These are phyloP conservation scores for Globisporangium nodosum DNA, from an alignment of 352 stramenopile genomes.

Conservation along the genomic window DNA sequence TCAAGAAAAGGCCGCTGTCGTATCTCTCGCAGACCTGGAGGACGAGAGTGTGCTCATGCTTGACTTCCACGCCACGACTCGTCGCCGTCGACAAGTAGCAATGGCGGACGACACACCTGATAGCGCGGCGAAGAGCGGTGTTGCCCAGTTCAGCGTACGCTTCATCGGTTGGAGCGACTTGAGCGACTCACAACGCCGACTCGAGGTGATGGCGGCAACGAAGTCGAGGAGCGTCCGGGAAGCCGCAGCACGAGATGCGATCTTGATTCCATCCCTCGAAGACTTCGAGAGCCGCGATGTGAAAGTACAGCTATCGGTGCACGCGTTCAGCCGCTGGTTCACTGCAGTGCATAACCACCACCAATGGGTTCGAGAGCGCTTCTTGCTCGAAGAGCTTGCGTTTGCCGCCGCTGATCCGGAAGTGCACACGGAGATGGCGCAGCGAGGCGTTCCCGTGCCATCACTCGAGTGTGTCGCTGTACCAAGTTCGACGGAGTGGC, in stretches of 20 bases:
- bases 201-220: slow-evolving; percentile 52
- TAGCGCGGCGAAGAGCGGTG: not conserved
- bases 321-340: slow-evolving; percentile 59
- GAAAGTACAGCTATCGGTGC: slow-evolving; percentile 35
- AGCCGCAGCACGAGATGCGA: slow-evolving; percentile 25
- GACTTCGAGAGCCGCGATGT: slow-evolving; percentile 46
- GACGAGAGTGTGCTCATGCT: slow-evolving; percentile 41
- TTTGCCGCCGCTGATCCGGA: slow-evolving; percentile 42
- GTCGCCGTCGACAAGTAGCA: not conserved
- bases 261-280: slow-evolving; percentile 30
- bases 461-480: slow-evolving; percentile 17
- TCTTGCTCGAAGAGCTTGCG: slow-evolving; percentile 48
- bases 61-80: slow-evolving; percentile 23
- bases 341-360: slow-evolving; percentile 28
- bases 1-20: slow-evolving; percentile 39
- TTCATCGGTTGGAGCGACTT: slow-evolving; percentile 41
- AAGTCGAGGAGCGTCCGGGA: slow-evolving; percentile 44
- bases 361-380: slow-evolving; percentile 43
- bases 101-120: not conserved
- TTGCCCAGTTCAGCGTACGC: slow-evolving; percentile 7
- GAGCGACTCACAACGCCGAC: slow-evolving; percentile 26
- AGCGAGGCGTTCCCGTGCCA: slow-evolving; percentile 24
- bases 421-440: slow-evolving; percentile 31
- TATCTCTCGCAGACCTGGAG: slow-evolving; percentile 42
- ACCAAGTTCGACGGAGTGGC: slow-evolving; percentile 24